Conservation (phyloP, 2,329 filamentous ascomycete genomes). For the Diaporthe ilicicola region DNA sequence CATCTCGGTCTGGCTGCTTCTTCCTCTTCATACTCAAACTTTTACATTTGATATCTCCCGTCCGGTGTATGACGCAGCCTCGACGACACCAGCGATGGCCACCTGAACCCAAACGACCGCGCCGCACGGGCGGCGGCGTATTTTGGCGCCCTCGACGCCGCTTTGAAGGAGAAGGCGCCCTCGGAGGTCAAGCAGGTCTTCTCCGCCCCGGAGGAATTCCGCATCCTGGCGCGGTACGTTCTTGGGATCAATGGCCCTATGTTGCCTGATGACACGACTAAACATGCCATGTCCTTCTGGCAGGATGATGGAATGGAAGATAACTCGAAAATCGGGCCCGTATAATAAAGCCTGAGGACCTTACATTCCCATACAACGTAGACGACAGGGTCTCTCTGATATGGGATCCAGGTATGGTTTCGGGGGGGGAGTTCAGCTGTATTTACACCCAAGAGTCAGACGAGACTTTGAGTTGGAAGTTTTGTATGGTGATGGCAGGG, state of each 20-base stretch:
- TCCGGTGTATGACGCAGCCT: neutral
- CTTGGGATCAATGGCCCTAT: neutral
- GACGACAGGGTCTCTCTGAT: no score
- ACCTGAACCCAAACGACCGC: neutral
- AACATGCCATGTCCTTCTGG: neutral
- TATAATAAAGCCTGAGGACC: no score
- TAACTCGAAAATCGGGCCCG: no score
- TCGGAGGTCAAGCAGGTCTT: neutral
- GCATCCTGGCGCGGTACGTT: neutral
- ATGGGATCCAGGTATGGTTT: no score
- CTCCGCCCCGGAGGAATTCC: neutral
- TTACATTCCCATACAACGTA: no score
- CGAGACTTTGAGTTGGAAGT: no score
- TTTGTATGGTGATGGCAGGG: no score
- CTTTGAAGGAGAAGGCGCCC: neutral
- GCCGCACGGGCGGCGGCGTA: neutral
- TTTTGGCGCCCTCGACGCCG: neutral
- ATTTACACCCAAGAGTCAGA: no score
- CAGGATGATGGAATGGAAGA: no score
- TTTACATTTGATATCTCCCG: neutral
- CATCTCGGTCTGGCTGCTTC: neutral
- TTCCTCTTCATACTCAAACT: neutral
- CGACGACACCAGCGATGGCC: neutral
- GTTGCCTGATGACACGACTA: neutral
- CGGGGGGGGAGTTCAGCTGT: no score